Base-by-base conservation (phyloP, 2,329 filamentous ascomycete species). In the Fusarium guadeloupense region DNA sequence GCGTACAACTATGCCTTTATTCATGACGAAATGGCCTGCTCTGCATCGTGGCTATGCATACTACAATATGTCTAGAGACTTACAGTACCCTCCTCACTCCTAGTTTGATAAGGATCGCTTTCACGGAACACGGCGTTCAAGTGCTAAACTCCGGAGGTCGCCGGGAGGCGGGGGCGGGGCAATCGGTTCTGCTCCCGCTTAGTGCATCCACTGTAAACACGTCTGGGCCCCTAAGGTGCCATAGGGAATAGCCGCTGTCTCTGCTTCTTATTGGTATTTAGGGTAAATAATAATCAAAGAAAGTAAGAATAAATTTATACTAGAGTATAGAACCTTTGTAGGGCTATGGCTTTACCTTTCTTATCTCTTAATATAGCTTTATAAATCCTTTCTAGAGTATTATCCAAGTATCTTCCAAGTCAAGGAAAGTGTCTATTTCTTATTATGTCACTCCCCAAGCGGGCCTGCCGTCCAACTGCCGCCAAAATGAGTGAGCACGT, bases 131-230 rank as follows among this genome's bases (percentile, higher is more conserved):
- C 62, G 48, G 62, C 61, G 61, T 45, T 34, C 12, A 21, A 21
- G 33, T 48, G 30, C 21, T 20, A 33, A 62, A 54, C 33, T 23
- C 59, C 68, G 68, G 68, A 70, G 68, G 56, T 70, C 66, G 68
- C 66, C 68, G 68, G 46, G 45, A 59, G 57, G 62, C 67, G 61
- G 65, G 65, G 55, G 62, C 60, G 58, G 60, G 57, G 64, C 54
- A 44, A 28, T 48, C 44, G 52, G 38, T 47, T 43, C 28, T 33
- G 41, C 51, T 67, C 64, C 63, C 67, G 63, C 50, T 69, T 64
- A 28, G 58, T 67, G 66, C 52, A 65, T 69, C 38, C 45, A 34
- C 53, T 65, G 59, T 19, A 44, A 50, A 34, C 45, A 54, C 54
- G 25, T n/a, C n/a, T n/a, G n/a, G n/a, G n/a, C n/a, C n/a, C n/a